These are phyloP conservation scores for Cryomyces antarcticus DNA, from an alignment of 495 filamentous ascomycete species.

Conservation along the genomic window DNA sequence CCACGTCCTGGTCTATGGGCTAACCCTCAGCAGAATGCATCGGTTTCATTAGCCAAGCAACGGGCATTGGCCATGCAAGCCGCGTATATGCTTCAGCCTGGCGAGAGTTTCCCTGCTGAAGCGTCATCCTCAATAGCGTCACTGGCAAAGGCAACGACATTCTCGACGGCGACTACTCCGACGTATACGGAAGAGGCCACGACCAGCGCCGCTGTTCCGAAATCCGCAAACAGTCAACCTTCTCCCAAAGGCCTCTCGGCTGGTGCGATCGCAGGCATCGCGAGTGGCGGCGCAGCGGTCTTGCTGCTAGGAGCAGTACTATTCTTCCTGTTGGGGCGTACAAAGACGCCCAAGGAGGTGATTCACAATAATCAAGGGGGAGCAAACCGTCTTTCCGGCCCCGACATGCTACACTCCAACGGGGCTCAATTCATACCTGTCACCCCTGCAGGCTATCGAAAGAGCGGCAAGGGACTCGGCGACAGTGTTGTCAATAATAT, in stretches of 20 bases:
- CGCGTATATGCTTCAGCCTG: conserved; percentile 21
- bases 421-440: too few relatives aligned
- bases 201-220: conserved; percentile 4
- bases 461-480: too few relatives aligned
- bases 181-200: too few relatives aligned
- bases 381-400: too few relatives aligned
- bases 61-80: conserved; percentile 11
- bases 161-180: too few relatives aligned
- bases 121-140: conserved; percentile 1
- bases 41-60: conserved; percentile 12
- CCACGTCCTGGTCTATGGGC: background rate
- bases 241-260: conserved; percentile 10
- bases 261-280: conserved; percentile 28
- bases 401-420: too few relatives aligned
- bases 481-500: too few relatives aligned
- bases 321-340: conserved; percentile 21
- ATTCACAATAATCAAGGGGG: too few relatives aligned
- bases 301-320: conserved; percentile 19
- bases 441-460: too few relatives aligned
- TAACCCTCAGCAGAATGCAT: conserved; percentile 6
- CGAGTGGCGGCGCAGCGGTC: conserved; percentile 19
- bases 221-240: conserved; percentile 5
- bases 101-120: conserved; percentile 19
- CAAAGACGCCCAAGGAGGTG: conserved; percentile 4
- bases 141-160: background rate